These are phyloP conservation scores for Bryoglossum gracile DNA, from an alignment of 495 filamentous ascomycete genomes.

Conservation along the genomic window DNA sequence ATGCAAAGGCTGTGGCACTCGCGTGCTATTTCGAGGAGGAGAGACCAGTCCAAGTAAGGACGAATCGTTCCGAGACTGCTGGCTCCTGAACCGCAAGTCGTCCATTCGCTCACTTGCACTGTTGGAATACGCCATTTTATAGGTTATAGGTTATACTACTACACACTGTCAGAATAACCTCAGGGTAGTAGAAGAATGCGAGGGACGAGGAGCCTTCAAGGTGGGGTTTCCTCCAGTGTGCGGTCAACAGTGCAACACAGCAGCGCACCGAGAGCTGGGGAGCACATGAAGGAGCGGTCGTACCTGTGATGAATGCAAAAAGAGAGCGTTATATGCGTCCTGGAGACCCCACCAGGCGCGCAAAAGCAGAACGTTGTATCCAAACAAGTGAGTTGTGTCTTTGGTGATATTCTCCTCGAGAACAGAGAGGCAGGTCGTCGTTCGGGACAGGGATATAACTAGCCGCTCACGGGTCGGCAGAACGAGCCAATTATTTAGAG, in stretches of 20 bases:
- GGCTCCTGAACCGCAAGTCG: slow-evolving; percentile 70
- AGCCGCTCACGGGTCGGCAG: too few relatives aligned
- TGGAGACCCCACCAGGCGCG: slow-evolving; percentile 22
- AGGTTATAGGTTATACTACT: slow-evolving; percentile 15
- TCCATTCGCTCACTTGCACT: slow-evolving; percentile 60
- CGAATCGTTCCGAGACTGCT: slow-evolving; percentile 59
- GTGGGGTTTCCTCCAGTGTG: slow-evolving; percentile 17
- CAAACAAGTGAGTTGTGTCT: background rate
- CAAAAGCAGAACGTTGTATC: slow-evolving; percentile 15
- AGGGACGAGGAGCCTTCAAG: slow-evolving; percentile 11
- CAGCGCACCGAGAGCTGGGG: background rate
- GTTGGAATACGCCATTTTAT: slow-evolving; percentile 60
- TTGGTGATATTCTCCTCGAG: too few relatives aligned
- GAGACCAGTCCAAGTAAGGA: slow-evolving; percentile 64
- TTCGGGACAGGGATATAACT: too few relatives aligned
- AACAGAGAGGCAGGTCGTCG: too few relatives aligned
- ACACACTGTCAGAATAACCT: slow-evolving; percentile 8
- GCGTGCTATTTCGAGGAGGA: slow-evolving; percentile 54
- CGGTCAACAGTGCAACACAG: background rate
- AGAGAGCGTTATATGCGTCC: slow-evolving; percentile 11
- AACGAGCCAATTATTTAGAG: background rate
- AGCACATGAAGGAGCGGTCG: background rate
- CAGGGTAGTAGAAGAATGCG: background rate
- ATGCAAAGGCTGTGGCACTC: slow-evolving; percentile 48
- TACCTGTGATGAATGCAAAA: slow-evolving; percentile 18